Evolutionary conservation across 345 rosid species (phyloP), one percentile per base, ranked within the genome.

Genomic region (Bruguiera sexangula): DNA sequence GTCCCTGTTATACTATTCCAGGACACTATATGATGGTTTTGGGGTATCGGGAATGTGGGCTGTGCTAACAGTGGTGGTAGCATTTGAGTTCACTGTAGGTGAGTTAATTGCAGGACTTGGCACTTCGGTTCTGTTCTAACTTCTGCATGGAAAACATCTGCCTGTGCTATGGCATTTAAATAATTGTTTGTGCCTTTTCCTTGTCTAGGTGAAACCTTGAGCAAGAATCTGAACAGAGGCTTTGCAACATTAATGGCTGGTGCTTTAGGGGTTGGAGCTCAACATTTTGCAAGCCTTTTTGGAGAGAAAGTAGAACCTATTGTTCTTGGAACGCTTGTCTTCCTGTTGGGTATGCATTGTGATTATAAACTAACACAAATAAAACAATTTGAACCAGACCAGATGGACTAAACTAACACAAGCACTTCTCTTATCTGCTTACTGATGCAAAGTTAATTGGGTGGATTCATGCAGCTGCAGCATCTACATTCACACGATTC

Each of bases 31-130:
- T 66, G 75, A 76, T 66, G 62, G 75, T 16, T 76, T 76, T 61
- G 79, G 79, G 24, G 61, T 32, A 31, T 63, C 79, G 5, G 79
- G 79, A 32, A 76, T 76, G 75, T 71, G 75, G 79, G 79, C 79
- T 61, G 79, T 76, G 24, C 43, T 76, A 20, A 76, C 79, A 34
- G 79, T 76, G 27, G 75, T 66, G 1, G 79, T 71, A 6, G 58
- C 71, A 32, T 76, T 71, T 66, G 79, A 76, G 51, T 76, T 76
- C 43, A 76, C 79, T 10, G 72, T 76, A 36, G 79, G 79, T 76
- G 67, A 69, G 66, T 32, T 31, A 16, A 36, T 54, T 27, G 27
- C 50, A 10, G 24, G 32, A 32, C 13, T 24, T 36, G 30, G 8
- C 22, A 37, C 24, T 60, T 21, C 56, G 26, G 8, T 20, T 32